phyloP scores from a whole-genome alignment of 2,329 filamentous ascomycete genomes.

The Furcasterigmium furcatum region DNA sequence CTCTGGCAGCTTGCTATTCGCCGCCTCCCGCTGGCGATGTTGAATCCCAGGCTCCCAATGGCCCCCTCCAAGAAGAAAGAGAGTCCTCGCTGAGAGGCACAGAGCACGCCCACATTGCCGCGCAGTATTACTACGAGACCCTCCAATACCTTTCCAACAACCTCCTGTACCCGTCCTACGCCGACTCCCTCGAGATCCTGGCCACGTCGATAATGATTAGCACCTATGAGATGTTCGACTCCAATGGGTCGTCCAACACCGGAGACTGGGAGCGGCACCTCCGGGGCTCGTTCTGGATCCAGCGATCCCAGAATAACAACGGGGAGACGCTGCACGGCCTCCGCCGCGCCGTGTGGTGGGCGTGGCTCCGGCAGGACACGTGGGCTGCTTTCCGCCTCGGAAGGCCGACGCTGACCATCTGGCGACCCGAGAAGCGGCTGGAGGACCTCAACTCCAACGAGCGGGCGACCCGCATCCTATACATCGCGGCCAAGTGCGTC shows the following conservation, averaged over 20 bases:
- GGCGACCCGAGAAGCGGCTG: conserved; percentile 45
- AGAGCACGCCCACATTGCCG: conserved; percentile 21
- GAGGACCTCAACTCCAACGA: conserved; percentile 45
- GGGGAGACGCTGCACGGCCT: conserved; percentile 50
- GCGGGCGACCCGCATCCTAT: conserved; percentile 46
- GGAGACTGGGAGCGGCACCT: conserved; percentile 56
- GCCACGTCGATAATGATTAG: conserved; percentile 56
- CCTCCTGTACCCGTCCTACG: conserved; percentile 53
- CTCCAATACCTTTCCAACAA: conserved; percentile 56
- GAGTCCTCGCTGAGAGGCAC: neutral
- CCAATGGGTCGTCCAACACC: conserved; percentile 24
- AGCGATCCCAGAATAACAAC: conserved; percentile 55
- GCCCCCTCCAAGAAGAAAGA: too few relatives aligned
- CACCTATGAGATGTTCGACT: conserved; percentile 61
- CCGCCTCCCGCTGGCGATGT: too few relatives aligned
- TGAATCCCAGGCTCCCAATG: neutral
- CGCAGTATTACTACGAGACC: conserved; percentile 59
- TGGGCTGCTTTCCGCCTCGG: conserved; percentile 60
- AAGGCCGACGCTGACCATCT: conserved; percentile 52
- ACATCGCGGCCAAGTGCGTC: conserved; percentile 49
- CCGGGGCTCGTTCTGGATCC: conserved; percentile 63
- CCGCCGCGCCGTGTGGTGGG: conserved; percentile 59
- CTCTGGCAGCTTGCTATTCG: neutral
- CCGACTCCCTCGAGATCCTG: conserved; percentile 52
- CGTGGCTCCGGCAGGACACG: conserved; percentile 59